These are phyloP conservation scores for Meyerozyma carpophila DNA, from an alignment of 1,139 yeast genomes.

Conservation along the genomic window DNA sequence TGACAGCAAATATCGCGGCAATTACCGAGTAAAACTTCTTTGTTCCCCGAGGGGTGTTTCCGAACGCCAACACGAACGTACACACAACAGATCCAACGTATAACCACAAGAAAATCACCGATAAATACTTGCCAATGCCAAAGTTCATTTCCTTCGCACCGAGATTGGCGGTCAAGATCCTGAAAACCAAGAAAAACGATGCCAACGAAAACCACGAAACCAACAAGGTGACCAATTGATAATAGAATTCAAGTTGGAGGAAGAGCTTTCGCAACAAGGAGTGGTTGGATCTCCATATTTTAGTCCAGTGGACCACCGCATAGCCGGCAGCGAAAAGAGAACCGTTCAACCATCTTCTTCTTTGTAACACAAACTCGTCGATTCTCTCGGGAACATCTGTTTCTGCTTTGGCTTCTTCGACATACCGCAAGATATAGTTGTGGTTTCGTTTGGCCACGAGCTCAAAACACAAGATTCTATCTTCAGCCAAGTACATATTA, in stretches of 20 bases:
- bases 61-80: constrained; percentile 23
- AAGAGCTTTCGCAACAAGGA: constrained; percentile 55
- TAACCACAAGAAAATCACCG: constrained; percentile 19
- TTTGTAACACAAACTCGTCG: constrained; percentile 69
- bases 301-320: constrained; percentile 65
- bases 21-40: constrained; percentile 17
- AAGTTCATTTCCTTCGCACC: constrained; percentile 43
- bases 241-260: constrained; percentile 64
- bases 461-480: constrained; percentile 77
- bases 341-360: constrained; percentile 84
- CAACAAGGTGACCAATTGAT: constrained; percentile 58
- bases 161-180: constrained; percentile 53
- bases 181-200: constrained; percentile 69
- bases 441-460: constrained; percentile 64
- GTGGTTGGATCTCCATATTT: constrained; percentile 67
- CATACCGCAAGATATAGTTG: constrained; percentile 64
- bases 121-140: constrained; percentile 18
- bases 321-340: constrained; percentile 80
- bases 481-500: constrained; percentile 84
- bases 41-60: constrained; percentile 24
- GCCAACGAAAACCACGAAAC: constrained; percentile 82
- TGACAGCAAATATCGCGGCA: constrained; percentile 18
- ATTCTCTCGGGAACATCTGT: constrained; percentile 78
- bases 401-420: constrained; percentile 71
- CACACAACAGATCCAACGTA: constrained; percentile 21